Percentiles rank a stretch among this genome's conserved stretches.
phyloP scores from a whole-genome alignment of 192 early-diverging fungal genomes.

The Mortierella alpina region DNA sequence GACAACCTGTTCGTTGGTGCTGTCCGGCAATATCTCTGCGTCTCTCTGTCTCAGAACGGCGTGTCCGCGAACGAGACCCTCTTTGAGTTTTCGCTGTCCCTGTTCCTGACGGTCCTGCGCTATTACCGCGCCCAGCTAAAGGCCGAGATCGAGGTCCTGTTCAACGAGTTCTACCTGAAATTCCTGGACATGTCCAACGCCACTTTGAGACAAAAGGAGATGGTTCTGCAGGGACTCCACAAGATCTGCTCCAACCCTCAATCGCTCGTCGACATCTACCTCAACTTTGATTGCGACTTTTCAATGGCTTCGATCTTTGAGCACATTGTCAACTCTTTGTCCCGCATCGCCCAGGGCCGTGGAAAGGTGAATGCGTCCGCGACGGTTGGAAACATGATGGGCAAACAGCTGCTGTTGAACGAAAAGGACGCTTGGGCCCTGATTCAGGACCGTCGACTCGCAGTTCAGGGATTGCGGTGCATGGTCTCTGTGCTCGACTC shows the following conservation, averaged over 20 bases:
- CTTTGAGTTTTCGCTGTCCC: conserved; percentile 59
- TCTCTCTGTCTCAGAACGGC: conserved; percentile 59
- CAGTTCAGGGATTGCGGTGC: conserved; percentile 64
- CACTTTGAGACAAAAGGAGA: conserved; percentile 75
- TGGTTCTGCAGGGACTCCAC: conserved; percentile 78
- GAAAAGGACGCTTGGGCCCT: conserved; percentile 52
- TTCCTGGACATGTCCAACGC: conserved; percentile 82
- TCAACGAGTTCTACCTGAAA: conserved; percentile 89
- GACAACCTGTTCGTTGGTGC: conserved; percentile 52
- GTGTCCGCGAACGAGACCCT: conserved; percentile 60
- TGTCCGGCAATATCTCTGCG: conserved; percentile 57
- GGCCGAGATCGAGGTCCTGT: conserved; percentile 87
- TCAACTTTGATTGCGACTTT: conserved; percentile 94
- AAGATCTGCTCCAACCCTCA: conserved; percentile 79
- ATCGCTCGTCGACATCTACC: conserved; percentile 88
- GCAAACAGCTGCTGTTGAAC: conserved; percentile 50
- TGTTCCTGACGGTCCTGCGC: conserved; percentile 54
- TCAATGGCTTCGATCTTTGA: conserved; percentile 90
- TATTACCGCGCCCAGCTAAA: conserved; percentile 69
- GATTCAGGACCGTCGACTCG: conserved; percentile 56
- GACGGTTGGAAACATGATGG: conserved; percentile 55
- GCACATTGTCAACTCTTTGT: conserved; percentile 78
- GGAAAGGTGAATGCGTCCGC: conserved; percentile 50
- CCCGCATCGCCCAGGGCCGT: conserved; percentile 58
- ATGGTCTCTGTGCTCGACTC: conserved; percentile 71